A percentile compares a stretch with the other conserved stretches of the same genome.
phyloP scores from a whole-genome alignment of 495 filamentous ascomycete species.

The Aspergillus diversus region DNA sequence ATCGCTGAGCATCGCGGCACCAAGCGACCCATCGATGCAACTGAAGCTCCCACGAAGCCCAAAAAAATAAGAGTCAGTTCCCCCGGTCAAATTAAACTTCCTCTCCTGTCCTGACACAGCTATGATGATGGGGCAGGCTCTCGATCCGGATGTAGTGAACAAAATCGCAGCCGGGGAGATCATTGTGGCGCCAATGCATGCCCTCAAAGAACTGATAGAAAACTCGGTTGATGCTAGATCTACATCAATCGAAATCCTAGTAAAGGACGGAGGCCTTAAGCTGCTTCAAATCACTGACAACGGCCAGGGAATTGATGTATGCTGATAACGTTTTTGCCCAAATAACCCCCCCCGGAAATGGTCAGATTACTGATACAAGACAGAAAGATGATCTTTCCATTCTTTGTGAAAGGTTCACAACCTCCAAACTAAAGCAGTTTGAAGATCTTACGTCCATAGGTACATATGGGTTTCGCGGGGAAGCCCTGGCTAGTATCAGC shows the following conservation, averaged over 20 bases:
- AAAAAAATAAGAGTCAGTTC: constrained; percentile 66
- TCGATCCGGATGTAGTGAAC: constrained; percentile 96
- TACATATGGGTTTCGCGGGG: constrained; percentile 97
- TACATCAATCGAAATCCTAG: constrained; percentile 85
- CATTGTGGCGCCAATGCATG: constrained; percentile 96
- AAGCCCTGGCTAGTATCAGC: constrained; percentile 97
- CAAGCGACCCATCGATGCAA: constrained; percentile 65
- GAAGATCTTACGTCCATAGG: constrained; percentile 90
- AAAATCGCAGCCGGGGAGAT: constrained; percentile 99
- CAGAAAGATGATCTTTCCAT: constrained; percentile 91
- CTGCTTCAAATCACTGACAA: constrained; percentile 98
- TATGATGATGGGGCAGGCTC: constrained; percentile 56
- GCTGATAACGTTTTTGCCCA: neutral
- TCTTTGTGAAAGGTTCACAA: constrained; percentile 95
- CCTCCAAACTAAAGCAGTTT: constrained; percentile 92
- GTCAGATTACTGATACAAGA: neutral
- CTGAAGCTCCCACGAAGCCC: constrained; percentile 46
- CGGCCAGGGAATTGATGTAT: constrained; percentile 91
- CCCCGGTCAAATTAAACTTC: neutral
- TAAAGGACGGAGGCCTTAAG: constrained; percentile 97
- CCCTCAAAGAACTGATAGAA: constrained; percentile 95
- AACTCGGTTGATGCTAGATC: constrained; percentile 97
- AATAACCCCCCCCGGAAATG: neutral
- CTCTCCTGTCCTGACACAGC: neutral
- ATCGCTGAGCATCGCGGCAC: constrained; percentile 53